Evolutionary conservation across 305 asterid genomes (phyloP).

Genomic region (Ruellia speciosa): DNA sequence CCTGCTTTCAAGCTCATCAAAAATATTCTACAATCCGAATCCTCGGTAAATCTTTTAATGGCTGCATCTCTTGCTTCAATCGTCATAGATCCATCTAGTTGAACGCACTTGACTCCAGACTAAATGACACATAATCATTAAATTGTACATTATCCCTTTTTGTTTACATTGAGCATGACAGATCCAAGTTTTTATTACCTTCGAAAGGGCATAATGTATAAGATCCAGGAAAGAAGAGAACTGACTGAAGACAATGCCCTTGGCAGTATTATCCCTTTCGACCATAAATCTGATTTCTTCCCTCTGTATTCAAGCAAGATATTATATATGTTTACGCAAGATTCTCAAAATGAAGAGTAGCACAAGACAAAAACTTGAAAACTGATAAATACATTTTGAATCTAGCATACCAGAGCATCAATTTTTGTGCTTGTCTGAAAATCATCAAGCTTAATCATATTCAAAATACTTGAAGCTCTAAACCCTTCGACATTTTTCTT

Average conservation of each 20-base stretch:
- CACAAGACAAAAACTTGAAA: too few species aligned
- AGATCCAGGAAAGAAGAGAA: constrained; percentile 92
- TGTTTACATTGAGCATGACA: not conserved
- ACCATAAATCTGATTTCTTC: constrained; percentile 89
- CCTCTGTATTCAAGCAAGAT: constrained; percentile 34
- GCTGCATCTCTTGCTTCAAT: constrained; percentile 57
- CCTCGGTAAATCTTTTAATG: too few species aligned
- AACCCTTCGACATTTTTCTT: constrained; percentile 20
- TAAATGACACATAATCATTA: constrained; percentile 26
- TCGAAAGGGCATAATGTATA: constrained; percentile 67
- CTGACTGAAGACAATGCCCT: constrained; percentile 91
- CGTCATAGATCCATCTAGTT: constrained; percentile 81
- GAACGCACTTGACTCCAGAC: constrained; percentile 75
- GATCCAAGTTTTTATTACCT: constrained; percentile 33
- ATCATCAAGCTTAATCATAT: constrained; percentile 60
- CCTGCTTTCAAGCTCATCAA: too few species aligned
- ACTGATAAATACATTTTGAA: too few species aligned
- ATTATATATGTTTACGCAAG: too few species aligned
- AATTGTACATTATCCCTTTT: not conserved
- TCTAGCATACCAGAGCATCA: constrained; percentile 82
- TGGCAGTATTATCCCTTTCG: constrained; percentile 94
- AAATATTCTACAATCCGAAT: too few species aligned
- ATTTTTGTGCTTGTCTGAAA: constrained; percentile 91
- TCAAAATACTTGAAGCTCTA: constrained; percentile 25
- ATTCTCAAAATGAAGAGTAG: too few species aligned